Evolutionary conservation across 1,139 yeast genomes (phyloP).

Genomic region (Saccharomycopsis hybrid): DNA sequence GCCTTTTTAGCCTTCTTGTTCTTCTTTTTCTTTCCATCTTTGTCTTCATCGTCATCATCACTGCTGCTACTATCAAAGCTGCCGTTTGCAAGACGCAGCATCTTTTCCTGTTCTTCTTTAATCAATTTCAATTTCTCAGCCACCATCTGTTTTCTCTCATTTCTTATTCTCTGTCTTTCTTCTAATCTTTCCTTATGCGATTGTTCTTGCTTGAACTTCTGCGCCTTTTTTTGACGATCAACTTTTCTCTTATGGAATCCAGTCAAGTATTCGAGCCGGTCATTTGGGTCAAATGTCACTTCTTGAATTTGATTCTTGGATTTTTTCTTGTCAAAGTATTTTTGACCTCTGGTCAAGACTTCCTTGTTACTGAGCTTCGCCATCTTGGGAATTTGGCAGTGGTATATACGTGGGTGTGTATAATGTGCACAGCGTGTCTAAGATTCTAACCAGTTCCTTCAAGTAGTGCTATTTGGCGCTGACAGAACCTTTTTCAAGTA

Average conservation of each 20-base stretch:
- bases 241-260: conserved; percentile 94
- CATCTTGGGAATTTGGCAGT: no score
- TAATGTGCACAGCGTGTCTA: no score
- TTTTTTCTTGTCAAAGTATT: conserved; percentile 59
- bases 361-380: conserved; percentile 50
- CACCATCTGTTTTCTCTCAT: conserved; percentile 61
- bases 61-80: conserved; percentile 21
- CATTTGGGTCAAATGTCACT: conserved; percentile 71
- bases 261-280: conserved; percentile 74
- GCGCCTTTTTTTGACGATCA: conserved; percentile 82
- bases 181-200: conserved; percentile 69
- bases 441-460: no score
- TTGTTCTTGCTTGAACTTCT: conserved; percentile 65
- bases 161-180: conserved; percentile 61
- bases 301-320: conserved; percentile 62
- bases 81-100: no score
- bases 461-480: no score
- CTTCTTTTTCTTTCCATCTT: conserved; percentile 27
- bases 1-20: conserved; percentile 21
- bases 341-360: conserved; percentile 81
- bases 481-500: no score
- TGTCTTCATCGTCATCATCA: conserved; percentile 21
- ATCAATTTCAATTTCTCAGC: conserved; percentile 53
- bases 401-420: no score
- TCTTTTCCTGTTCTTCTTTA: conserved; percentile 16